Conservation (phyloP, 192 early-diverging fungal genomes). For the Backusella morwellensis region DNA sequence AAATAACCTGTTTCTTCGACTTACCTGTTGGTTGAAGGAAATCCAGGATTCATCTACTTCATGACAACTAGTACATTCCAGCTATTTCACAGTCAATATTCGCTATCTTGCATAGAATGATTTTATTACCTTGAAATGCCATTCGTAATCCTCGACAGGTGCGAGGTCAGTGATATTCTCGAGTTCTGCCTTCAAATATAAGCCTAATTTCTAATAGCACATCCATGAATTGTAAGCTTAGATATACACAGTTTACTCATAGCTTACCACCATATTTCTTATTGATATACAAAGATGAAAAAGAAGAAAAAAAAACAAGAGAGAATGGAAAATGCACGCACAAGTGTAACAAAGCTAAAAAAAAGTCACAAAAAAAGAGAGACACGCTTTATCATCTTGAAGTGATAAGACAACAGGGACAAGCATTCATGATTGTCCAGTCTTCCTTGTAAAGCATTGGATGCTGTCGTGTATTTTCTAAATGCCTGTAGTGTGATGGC, state of each 20-base stretch:
- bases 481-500: not conserved
- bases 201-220: slow-evolving; percentile 40
- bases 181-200: slow-evolving; percentile 76
- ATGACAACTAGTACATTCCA: slow-evolving; percentile 79
- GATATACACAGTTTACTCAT: not conserved
- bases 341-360: not conserved
- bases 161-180: slow-evolving; percentile 76
- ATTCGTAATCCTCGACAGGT: slow-evolving; percentile 57
- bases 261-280: not conserved
- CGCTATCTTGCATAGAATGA: not conserved
- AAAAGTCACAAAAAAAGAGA: not conserved
- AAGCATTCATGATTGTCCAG: too few species aligned
- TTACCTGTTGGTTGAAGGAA: slow-evolving; percentile 58
- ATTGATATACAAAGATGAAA: not conserved
- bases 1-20: not conserved
- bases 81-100: slow-evolving; percentile 26
- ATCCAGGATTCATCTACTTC: slow-evolving; percentile 71
- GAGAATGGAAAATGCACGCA: not conserved
- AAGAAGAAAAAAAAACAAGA: not conserved
- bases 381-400: not conserved
- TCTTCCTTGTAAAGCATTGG: too few species aligned
- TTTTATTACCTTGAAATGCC: slow-evolving; percentile 61
- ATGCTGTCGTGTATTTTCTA: too few species aligned
- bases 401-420: too few species aligned
- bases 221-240: not conserved